phyloP scores from a whole-genome alignment of 2,329 filamentous ascomycete species.

The Talaromyces sp. region DNA sequence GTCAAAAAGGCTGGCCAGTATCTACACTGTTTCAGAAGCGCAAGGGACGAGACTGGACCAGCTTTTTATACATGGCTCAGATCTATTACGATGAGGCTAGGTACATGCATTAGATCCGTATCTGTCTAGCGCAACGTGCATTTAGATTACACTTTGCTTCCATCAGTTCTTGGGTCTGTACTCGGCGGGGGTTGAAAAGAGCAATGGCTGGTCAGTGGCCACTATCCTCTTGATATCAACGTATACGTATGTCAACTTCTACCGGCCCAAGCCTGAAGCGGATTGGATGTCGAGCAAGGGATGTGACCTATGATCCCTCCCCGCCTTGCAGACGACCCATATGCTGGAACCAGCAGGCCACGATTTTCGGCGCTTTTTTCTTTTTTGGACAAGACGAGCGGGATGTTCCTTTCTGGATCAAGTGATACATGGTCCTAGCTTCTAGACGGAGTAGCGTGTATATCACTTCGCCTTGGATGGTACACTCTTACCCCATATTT shows the following conservation, averaged over 20 bases:
- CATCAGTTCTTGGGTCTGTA: background rate
- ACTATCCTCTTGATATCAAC: background rate
- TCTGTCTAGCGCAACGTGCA: background rate
- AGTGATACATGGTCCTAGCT: background rate
- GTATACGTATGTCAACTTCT: background rate
- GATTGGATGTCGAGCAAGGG: slow-evolving; percentile 6
- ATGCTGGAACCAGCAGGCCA: background rate
- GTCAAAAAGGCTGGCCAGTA: slow-evolving; percentile 15
- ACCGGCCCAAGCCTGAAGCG: background rate
- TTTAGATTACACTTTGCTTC: background rate
- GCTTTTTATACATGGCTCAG: slow-evolving; percentile 1
- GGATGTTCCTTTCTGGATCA: background rate
- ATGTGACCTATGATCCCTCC: background rate
- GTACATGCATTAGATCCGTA: slow-evolving; percentile 3
- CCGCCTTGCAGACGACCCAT: slow-evolving; percentile 10
- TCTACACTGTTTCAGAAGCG: slow-evolving; percentile 1
- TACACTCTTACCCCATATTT: background rate
- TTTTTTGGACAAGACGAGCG: background rate
- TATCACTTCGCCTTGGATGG: background rate
- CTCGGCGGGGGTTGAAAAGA: background rate
- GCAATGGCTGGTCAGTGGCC: slow-evolving; percentile 3
- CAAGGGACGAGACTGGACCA: background rate
- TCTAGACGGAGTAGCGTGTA: background rate
- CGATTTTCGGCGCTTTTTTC: background rate
- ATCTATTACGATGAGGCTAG: slow-evolving; percentile 1